Conservation (phyloP, 345 rosid species). For the Raphanus sativus region DNA sequence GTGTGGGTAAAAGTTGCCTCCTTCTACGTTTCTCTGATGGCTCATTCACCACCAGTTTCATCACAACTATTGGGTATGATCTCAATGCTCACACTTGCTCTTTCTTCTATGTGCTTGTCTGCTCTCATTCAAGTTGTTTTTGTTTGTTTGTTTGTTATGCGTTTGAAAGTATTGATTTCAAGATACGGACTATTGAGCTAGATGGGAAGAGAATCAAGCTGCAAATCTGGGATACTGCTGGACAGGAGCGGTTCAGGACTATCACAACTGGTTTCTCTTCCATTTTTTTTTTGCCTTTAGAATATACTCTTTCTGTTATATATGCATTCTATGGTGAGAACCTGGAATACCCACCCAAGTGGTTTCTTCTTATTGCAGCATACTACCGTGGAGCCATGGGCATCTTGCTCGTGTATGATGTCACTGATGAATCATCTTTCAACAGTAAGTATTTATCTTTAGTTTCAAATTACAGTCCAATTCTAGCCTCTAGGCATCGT, state of each 20-base stretch:
- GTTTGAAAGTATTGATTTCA: conserved; percentile 76
- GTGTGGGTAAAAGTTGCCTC: conserved; percentile 97
- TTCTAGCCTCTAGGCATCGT: not conserved
- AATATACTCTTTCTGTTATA: not conserved
- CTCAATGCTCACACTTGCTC: not conserved
- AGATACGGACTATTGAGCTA: conserved; percentile 94
- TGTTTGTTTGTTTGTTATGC: not conserved
- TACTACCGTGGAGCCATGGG: conserved; percentile 99
- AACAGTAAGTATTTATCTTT: conserved; percentile 59
- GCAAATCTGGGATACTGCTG: conserved; percentile 87
- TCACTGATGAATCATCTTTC: conserved; percentile 86
- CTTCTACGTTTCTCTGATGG: conserved; percentile 95
- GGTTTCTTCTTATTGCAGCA: conserved; percentile 54
- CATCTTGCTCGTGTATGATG: conserved; percentile 77
- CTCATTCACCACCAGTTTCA: conserved; percentile 94
- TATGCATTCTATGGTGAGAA: not conserved
- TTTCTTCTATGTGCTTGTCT: not conserved
- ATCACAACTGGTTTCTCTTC: conserved; percentile 75
- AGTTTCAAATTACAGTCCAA: not conserved
- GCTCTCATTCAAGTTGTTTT: not conserved
- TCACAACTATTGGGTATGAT: conserved; percentile 83
- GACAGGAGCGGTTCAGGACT: conserved; percentile 45
- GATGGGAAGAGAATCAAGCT: conserved; percentile 94
- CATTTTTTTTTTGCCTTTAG: not conserved
- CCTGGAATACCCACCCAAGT: not conserved